A percentile compares a stretch with the other conserved stretches of the same genome.
phyloP scores from a whole-genome alignment of 306 rosid genomes.

The Gynostemma pentaphyllum region DNA sequence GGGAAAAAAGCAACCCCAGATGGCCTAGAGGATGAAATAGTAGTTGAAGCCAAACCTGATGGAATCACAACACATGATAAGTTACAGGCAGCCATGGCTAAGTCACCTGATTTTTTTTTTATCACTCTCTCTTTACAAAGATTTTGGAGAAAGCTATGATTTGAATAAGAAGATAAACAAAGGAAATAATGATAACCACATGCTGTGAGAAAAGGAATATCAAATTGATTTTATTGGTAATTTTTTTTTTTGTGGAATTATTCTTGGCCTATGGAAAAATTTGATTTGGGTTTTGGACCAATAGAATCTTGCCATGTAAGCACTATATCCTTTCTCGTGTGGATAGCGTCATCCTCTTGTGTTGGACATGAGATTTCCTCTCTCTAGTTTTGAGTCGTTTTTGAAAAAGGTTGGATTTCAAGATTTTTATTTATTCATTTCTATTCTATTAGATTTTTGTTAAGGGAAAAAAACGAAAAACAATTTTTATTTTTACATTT shows the following conservation, averaged over 20 bases:
- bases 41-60: conserved; percentile 1
- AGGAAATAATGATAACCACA: conserved; percentile 7
- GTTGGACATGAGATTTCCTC: neutral
- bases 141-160: neutral
- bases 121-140: neutral
- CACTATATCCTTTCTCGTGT: conserved; percentile 2
- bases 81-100: conserved; percentile 13
- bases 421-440: neutral
- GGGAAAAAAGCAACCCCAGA: neutral
- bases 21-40: neutral
- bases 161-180: neutral
- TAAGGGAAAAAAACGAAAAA: neutral
- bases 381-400: no score
- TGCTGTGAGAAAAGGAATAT: neutral
- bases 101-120: neutral
- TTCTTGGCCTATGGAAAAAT: conserved; percentile 2
- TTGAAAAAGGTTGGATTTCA: neutral
- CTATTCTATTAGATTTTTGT: neutral
- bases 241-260: neutral
- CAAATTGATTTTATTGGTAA: neutral
- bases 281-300: neutral
- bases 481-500: no score
- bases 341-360: conserved; percentile 12
- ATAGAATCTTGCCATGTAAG: conserved; percentile 7
- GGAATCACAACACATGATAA: conserved; percentile 4